These are phyloP conservation scores for Cladosporium sp. DNA, from an alignment of 2,329 filamentous ascomycete species.

Conservation along the genomic window DNA sequence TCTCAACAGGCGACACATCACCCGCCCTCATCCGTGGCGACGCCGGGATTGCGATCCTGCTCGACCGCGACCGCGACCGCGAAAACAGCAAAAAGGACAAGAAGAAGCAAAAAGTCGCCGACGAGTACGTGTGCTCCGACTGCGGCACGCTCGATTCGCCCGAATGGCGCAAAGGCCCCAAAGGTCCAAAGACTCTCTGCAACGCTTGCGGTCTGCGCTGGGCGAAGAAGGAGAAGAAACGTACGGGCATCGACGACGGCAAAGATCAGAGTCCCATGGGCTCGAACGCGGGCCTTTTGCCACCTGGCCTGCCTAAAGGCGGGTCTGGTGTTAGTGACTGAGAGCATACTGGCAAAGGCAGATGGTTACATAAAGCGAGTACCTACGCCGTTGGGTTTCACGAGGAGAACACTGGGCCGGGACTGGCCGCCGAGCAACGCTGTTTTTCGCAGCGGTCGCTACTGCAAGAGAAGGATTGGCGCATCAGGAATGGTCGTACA, in stretches of 20 bases:
- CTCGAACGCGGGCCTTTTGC: neutral
- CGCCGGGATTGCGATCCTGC: slow-evolving; percentile 76
- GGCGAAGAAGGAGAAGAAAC: slow-evolving; percentile 40
- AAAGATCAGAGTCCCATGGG: slow-evolving; percentile 1
- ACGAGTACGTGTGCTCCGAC: slow-evolving; percentile 94
- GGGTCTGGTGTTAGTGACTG: slow-evolving; percentile 9
- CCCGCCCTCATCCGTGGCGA: slow-evolving; percentile 80
- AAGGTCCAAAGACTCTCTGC: slow-evolving; percentile 88
- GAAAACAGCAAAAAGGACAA: slow-evolving; percentile 76
- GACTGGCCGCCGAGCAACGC: too few relatives aligned
- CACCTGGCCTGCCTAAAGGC: neutral
- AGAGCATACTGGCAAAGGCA: neutral
- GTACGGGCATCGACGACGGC: slow-evolving; percentile 15
- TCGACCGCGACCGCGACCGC: slow-evolving; percentile 75
- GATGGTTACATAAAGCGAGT: too few relatives aligned
- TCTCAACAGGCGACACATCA: slow-evolving; percentile 79
- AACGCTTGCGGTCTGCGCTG: slow-evolving; percentile 73
- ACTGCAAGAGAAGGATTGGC: too few relatives aligned
- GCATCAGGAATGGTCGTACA: too few relatives aligned
- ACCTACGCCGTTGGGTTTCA: too few relatives aligned
- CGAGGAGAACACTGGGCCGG: too few relatives aligned
- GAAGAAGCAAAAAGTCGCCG: slow-evolving; percentile 73
- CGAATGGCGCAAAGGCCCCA: slow-evolving; percentile 93
- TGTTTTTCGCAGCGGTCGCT: too few relatives aligned
- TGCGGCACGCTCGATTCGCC: slow-evolving; percentile 92